Conservation (phyloP, 2,329 filamentous ascomycete species). For the Claviceps maximensis region DNA sequence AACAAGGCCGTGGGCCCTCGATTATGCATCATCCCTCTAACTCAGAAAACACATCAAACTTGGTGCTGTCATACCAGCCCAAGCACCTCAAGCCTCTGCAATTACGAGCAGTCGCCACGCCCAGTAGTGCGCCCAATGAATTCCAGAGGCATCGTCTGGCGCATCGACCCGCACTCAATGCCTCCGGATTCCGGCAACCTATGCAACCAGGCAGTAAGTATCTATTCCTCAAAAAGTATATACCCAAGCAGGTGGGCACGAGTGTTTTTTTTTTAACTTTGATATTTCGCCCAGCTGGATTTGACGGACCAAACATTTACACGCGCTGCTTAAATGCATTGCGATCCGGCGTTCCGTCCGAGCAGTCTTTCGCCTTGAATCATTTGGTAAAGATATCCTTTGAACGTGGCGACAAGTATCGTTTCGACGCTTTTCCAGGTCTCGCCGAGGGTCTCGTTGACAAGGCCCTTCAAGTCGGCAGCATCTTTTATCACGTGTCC, state of each 20-base stretch:
- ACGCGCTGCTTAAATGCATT: constrained; percentile 75
- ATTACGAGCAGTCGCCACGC: constrained; percentile 61
- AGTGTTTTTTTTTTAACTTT: background rate
- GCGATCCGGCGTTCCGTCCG: constrained; percentile 62
- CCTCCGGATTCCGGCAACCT: constrained; percentile 25
- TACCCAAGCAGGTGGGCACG: background rate
- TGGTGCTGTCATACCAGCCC: constrained; percentile 59
- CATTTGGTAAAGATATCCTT: constrained; percentile 92
- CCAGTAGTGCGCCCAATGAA: constrained; percentile 56
- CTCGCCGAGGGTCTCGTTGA: constrained; percentile 80
- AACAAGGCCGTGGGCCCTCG: constrained; percentile 28
- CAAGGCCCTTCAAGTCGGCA: constrained; percentile 66
- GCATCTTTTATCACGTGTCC: constrained; percentile 66
- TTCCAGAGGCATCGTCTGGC: constrained; percentile 39
- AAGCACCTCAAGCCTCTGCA: constrained; percentile 47
- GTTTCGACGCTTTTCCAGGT: constrained; percentile 81
- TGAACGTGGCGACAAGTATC: constrained; percentile 89
- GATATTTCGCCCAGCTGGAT: constrained; percentile 30
- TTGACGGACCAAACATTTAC: constrained; percentile 79
- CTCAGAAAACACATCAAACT: constrained; percentile 42
- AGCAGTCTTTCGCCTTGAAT: constrained; percentile 86
- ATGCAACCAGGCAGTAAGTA: constrained; percentile 50
- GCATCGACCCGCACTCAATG: constrained; percentile 16
- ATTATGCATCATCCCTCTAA: constrained; percentile 39
- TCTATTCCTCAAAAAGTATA: background rate